Percentiles rank a stretch among this genome's conserved stretches.
Conservation (phyloP, 176 grass and related monocot genomes). For the Raddia guianensis region DNA sequence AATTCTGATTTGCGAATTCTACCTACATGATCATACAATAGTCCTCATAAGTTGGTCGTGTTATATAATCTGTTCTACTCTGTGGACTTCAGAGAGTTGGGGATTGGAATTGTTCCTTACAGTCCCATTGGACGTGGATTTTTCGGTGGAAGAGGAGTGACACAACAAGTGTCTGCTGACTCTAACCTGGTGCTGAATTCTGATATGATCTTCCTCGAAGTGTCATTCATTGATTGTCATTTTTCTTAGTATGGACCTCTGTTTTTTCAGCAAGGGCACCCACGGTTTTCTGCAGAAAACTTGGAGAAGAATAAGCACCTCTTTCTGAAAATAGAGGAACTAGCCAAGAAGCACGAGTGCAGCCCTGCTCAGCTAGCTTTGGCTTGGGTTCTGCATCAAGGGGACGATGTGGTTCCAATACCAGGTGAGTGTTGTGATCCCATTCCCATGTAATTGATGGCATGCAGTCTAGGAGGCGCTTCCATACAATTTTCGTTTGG, state of each 20-base stretch:
- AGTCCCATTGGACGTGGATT: constrained; percentile 85
- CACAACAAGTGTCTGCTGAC: constrained; percentile 52
- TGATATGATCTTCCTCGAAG: neutral
- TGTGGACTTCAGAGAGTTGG: constrained; percentile 59
- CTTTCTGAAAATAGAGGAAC: constrained; percentile 51
- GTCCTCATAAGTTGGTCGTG: neutral
- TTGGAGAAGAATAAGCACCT: constrained; percentile 80
- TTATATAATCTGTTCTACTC: neutral
- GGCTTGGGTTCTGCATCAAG: constrained; percentile 84
- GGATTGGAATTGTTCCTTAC: constrained; percentile 88
- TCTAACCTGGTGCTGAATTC: constrained; percentile 66
- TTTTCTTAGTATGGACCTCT: neutral
- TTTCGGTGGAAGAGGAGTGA: constrained; percentile 69
- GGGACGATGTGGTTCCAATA: constrained; percentile 76
- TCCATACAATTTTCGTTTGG: neutral
- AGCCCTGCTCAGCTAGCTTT: constrained; percentile 69
- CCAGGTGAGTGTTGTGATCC: constrained; percentile 57
- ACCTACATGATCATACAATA: neutral
- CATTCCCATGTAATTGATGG: neutral
- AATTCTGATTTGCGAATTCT: neutral
- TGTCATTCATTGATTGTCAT: neutral
- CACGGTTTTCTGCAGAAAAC: constrained; percentile 63
- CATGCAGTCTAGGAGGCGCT: neutral
- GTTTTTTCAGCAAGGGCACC: constrained; percentile 50
- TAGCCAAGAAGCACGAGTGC: constrained; percentile 72